Percentiles rank a stretch among this genome's conserved stretches.
phyloP scores from a whole-genome alignment of 1,284 basidiomycete species.

The Cutaneotrichosporon sp. region DNA sequence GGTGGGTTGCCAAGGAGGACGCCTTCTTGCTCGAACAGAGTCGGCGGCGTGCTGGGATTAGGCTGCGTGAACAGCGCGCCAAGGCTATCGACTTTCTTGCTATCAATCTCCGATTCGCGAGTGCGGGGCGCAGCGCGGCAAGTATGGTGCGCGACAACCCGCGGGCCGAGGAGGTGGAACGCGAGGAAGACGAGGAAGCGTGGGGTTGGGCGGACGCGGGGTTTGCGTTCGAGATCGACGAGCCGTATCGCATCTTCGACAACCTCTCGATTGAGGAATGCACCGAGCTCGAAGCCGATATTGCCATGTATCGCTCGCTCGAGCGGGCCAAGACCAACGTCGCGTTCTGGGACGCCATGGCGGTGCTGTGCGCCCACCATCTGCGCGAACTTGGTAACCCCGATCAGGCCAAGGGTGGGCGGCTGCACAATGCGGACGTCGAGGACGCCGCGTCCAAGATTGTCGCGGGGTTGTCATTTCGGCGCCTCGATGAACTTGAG shows the following conservation, averaged over 20 bases:
- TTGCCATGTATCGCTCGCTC: slow-evolving; percentile 83
- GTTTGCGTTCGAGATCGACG: slow-evolving; percentile 95
- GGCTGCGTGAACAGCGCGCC: slow-evolving; percentile 91
- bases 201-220: slow-evolving; percentile 72
- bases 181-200: slow-evolving; percentile 67
- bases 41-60: slow-evolving; percentile 81
- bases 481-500: slow-evolving; percentile 80
- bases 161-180: slow-evolving; percentile 36
- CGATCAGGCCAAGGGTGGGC: slow-evolving; percentile 46
- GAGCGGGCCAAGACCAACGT: slow-evolving; percentile 82
- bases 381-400: slow-evolving; percentile 69
- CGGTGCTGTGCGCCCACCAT: slow-evolving; percentile 90
- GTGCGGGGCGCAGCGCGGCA: slow-evolving; percentile 52
- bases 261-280: slow-evolving; percentile 84
- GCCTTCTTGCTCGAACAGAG: slow-evolving; percentile 97
- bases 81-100: slow-evolving; percentile 94
- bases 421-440: slow-evolving; percentile 42
- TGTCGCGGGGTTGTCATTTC: slow-evolving; percentile 60
- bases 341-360: slow-evolving; percentile 99
- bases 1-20: slow-evolving; percentile 96
- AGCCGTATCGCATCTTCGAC: slow-evolving; percentile 97
- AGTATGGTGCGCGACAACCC: slow-evolving; percentile 44
- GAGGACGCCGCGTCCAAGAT: slow-evolving; percentile 43
- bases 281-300: slow-evolving; percentile 90
- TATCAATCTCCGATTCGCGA: slow-evolving; percentile 83